Base-by-base conservation (phyloP, 2,329 filamentous ascomycete genomes). In the Aspergillaceae sp. region DNA sequence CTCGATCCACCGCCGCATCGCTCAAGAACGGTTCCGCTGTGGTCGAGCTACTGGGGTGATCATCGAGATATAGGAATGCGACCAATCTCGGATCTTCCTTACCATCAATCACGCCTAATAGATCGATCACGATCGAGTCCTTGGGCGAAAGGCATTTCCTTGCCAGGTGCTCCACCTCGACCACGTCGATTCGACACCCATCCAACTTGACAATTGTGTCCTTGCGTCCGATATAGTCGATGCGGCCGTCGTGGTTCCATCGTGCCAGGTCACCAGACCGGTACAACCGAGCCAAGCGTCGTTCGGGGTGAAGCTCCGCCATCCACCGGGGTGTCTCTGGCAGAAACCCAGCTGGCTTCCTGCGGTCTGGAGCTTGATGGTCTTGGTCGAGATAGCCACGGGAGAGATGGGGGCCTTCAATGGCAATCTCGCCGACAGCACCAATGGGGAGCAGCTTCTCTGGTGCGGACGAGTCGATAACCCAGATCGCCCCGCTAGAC, bases 391-490 rank as follows among this genome's bases (percentile, higher is more conserved):
- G 48, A 38, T 61, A 61, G 1, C 57, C 56, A 4, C 53, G 51
- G 7, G 58, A 50, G 5, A 61, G 45, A 33, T 60, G 56, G 0
- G 59, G 56, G 0, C 60, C 60, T 46, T 63, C 59, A 6, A 63
- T 52, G 3, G 63, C 38, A 4, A 63, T 48, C 42, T 63, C 61
- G 2, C 61, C 61, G 0, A 62, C 48, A 2, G 57, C 59, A 6
- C 60, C 61, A 10, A 61, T 44, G 1, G 61, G 61, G 29, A 57
- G 47, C 1, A 58, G 47, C 7, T 45, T 52, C 27, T 55, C 47
- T 0, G 54, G 43, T 7, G 51, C 41, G 8, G 47, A 47, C 2
- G 60, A 52, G 30, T 58, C 55, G 3, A 56, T 48, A n/a, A 63
- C 56, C 60, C 60, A 63, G 28, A 60, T 56, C 7, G 56, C 53